Evolutionary conservation across 441 rosid genomes (phyloP).

Genomic region (Cnidoscolus chayamansa): DNA sequence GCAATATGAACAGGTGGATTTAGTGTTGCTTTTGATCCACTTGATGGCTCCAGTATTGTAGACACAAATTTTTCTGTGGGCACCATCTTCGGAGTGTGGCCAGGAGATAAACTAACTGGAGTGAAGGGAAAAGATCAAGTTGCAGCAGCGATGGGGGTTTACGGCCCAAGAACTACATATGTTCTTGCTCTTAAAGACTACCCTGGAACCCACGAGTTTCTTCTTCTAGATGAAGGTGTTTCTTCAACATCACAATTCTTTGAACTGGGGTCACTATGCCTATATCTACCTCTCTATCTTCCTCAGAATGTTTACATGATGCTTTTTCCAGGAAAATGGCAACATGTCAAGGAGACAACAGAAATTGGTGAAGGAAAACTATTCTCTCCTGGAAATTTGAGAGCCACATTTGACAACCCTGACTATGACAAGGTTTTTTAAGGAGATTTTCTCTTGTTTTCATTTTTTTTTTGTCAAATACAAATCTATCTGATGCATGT

Average conservation of each 20-base stretch:
- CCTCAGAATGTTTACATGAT: too few relatives aligned
- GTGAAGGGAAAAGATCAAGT: constrained; percentile 86
- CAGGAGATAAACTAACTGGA: constrained; percentile 91
- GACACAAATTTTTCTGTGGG: constrained; percentile 95
- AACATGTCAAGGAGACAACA: constrained; percentile 86
- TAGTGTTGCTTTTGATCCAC: constrained; percentile 95
- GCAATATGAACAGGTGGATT: constrained; percentile 61
- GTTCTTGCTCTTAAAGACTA: constrained; percentile 76
- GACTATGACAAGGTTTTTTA: constrained; percentile 67
- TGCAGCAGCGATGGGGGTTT: constrained; percentile 97
- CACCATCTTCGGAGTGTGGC: constrained; percentile 98
- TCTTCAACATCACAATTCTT: constrained; percentile 2
- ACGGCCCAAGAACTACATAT: constrained; percentile 94
- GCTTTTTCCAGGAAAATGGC: constrained; percentile 78
- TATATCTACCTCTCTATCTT: too few relatives aligned
- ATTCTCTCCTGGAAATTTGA: constrained; percentile 95
- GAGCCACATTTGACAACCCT: constrained; percentile 90
- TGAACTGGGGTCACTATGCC: background rate
- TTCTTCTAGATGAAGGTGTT: constrained; percentile 96
- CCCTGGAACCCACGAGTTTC: constrained; percentile 96
- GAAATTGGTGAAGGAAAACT: constrained; percentile 85
- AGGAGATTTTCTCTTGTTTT: background rate
- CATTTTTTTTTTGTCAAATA: background rate
- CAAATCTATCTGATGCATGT: background rate
- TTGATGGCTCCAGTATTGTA: constrained; percentile 90